These are phyloP conservation scores for Nicotiana tabacum DNA, from an alignment of 257 asterid genomes.

Conservation along the genomic window DNA sequence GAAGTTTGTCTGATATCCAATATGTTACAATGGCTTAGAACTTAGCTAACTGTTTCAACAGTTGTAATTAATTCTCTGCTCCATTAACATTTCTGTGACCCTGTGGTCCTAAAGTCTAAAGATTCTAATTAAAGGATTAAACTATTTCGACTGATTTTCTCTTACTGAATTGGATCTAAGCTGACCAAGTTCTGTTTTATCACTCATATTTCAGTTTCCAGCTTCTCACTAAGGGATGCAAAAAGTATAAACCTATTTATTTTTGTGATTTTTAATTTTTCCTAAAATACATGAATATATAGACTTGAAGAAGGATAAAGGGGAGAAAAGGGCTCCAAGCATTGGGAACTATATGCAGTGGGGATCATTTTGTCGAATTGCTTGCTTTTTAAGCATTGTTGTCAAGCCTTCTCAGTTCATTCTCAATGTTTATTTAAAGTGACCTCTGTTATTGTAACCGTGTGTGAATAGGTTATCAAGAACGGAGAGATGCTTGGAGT, in stretches of 20 bases:
- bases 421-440: neutral
- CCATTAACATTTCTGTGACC: constrained; percentile 1
- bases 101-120: constrained; percentile 1
- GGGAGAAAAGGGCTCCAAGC: neutral
- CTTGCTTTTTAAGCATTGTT: neutral
- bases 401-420: neutral
- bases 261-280: neutral
- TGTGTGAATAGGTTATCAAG: constrained; percentile 69
- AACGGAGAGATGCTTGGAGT: constrained; percentile 99
- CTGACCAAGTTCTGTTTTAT: neutral
- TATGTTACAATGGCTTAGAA: neutral
- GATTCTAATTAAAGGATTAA: neutral
- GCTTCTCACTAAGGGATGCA: neutral
- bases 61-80: neutral
- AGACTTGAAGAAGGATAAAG: neutral
- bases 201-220: neutral
- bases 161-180: neutral
- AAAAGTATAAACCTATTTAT: neutral
- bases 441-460: neutral
- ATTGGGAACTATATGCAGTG: neutral
- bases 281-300: neutral
- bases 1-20: neutral
- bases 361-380: neutral
- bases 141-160: constrained; percentile 2
- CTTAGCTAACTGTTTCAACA: neutral